Base-by-base conservation (phyloP, 1,284 basidiomycete species). In the Anthracocystis walkeri region DNA sequence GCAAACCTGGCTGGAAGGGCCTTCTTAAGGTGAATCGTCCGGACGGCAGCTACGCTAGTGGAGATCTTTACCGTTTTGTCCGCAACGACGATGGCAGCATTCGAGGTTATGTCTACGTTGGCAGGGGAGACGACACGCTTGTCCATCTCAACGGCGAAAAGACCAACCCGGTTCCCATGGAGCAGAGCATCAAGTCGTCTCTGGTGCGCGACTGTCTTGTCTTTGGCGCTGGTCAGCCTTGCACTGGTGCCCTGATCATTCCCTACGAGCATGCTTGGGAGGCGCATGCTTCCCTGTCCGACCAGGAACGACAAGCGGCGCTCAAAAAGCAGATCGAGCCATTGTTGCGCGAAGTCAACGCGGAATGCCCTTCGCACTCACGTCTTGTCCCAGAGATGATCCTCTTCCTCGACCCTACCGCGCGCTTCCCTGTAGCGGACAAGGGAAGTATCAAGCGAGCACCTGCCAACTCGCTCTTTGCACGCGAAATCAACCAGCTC, bases 41-140 rank as follows among this genome's bases (percentile, higher is more conserved):
- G 0, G 89, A 91, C 65, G 88, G 88, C 0, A 88, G 88, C 7
- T 91, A 89, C 75, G 89, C 89, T 2, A 90, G 89, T 10, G 89
- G 88, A 60, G 90, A 91, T 72, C 85, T 90, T 14, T 89, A 90
- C 65, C 74, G 87, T 18, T 58, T 53, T 27, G 51, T 67, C 41
- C 56, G 63, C 14, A 87, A 86, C 54, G 88, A 90, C 57, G 84
- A 87, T 4, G 79, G 82, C 8, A 83, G 85, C 33, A 83, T 87
- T 0, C 82, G 87, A 49, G 85, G 86, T 35, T 89, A 88, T 84
- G 89, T 89, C 70, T 90, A 89, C 60, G 85, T 90, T 44, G 90
- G 90, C 2, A 85, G 90, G 23, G 82, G 89, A 45, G 90, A 91
- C 74, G 90, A 91, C 70, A 90, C 89, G 0, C 86, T 89, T 3